Evolutionary conservation across 83 land plant genomes (phyloP).

Genomic region (Thuja plicata): DNA sequence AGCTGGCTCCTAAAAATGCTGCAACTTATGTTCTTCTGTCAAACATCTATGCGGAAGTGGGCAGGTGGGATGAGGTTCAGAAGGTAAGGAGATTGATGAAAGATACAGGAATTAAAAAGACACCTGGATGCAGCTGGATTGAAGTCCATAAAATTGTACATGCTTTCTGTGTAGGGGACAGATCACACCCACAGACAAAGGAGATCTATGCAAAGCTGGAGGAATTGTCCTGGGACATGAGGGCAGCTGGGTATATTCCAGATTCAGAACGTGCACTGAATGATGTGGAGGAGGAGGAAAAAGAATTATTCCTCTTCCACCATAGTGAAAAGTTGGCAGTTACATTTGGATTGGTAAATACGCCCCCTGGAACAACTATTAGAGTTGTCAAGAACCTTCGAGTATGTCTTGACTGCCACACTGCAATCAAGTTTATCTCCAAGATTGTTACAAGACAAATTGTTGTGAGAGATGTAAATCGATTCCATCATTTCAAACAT

Average conservation of each 20-base stretch:
- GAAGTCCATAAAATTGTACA: not conserved
- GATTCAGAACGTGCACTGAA: not conserved
- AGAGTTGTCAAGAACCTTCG: not conserved
- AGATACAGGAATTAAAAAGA: not conserved
- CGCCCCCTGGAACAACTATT: not conserved
- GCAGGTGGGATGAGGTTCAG: not conserved
- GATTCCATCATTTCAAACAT: not conserved
- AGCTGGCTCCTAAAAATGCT: not conserved
- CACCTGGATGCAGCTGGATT: not conserved
- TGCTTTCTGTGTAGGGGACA: conserved; percentile 1
- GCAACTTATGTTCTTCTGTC: not conserved
- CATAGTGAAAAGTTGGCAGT: conserved; percentile 1
- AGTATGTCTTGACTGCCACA: not conserved
- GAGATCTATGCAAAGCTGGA: not conserved
- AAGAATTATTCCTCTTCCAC: not conserved
- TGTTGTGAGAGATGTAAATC: not conserved
- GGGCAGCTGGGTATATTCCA: not conserved
- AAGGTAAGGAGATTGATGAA: not conserved
- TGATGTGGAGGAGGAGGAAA: not conserved
- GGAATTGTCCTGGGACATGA: not conserved
- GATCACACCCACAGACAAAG: conserved; percentile 1
- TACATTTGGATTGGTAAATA: not conserved
- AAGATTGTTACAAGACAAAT: not conserved
- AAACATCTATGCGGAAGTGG: conserved; percentile 4
- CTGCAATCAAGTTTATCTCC: conserved; percentile 7